Evolutionary conservation across 2,329 filamentous ascomycete genomes (phyloP).

Genomic region (Cordyceps militaris): DNA sequence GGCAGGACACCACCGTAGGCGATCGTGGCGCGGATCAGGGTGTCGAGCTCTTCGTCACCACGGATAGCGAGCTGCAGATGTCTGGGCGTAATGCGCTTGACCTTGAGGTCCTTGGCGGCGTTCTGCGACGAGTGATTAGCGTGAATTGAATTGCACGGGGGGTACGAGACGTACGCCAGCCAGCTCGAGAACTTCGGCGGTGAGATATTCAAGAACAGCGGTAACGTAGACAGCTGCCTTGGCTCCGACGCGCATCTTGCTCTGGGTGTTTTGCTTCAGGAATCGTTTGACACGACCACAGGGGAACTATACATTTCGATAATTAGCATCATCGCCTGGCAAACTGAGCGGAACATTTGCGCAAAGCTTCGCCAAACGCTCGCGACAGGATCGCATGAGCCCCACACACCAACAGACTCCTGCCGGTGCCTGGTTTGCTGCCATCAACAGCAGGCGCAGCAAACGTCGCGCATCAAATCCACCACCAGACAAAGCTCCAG

Average conservation of each 20-base stretch:
- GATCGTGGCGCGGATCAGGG: slow-evolving; percentile 93
- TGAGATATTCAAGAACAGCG: slow-evolving; percentile 95
- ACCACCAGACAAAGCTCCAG: background rate
- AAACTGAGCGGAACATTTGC: background rate
- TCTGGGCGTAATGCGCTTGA: slow-evolving; percentile 98
- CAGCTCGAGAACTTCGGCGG: slow-evolving; percentile 94
- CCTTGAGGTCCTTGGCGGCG: slow-evolving; percentile 97
- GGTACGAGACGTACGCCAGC: slow-evolving; percentile 61
- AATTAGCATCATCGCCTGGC: slow-evolving; percentile 18
- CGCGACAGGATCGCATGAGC: slow-evolving; percentile 14
- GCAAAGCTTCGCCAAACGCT: slow-evolving; percentile 15
- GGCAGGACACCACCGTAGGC: slow-evolving; percentile 97
- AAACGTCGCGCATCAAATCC: slow-evolving; percentile 9
- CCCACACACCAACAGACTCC: slow-evolving; percentile 9
- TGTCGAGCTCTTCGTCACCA: slow-evolving; percentile 97
- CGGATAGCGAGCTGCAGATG: slow-evolving; percentile 97
- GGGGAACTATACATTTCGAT: slow-evolving; percentile 62
- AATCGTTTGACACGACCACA: slow-evolving; percentile 99
- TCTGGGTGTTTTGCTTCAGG: slow-evolving; percentile 97
- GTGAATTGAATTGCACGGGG: slow-evolving; percentile 2
- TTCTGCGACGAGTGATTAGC: slow-evolving; percentile 49
- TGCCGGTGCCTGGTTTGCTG: background rate
- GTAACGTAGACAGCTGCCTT: slow-evolving; percentile 98
- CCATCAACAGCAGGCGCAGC: slow-evolving; percentile 6
- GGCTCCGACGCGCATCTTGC: slow-evolving; percentile 98